Base-by-base conservation (phyloP, 306 rosid genomes). In the Trifolium pratense region DNA sequence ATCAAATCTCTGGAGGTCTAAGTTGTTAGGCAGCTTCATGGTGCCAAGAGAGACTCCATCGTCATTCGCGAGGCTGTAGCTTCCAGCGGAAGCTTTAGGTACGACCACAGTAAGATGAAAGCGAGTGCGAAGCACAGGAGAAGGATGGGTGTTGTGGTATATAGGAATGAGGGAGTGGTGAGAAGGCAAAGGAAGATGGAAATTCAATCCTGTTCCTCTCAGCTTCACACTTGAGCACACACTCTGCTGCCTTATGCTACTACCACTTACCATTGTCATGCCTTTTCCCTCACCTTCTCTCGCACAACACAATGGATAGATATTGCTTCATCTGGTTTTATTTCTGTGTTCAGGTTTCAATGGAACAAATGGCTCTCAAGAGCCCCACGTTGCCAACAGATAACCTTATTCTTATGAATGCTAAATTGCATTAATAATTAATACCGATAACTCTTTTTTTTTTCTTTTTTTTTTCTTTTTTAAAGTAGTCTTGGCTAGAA, bases 41-140 rank as follows among this genome's bases (percentile, higher is more conserved):
- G 98, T 94, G 34, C 98, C 97, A 1, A 91, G 84, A 65, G 96
- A 89, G 40, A 94, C 86, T 55, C 96, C 97, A 12, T 89, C 91
- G 26, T 82, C 91, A 6, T 60, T 29, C 2, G 6, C 61, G 75
- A 43, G 68, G 25, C 68, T 32, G 40, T 75, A 48, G 66, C 65
- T 86, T 48, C 64, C 82, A 3, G 86, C n/a, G 2, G 94, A 80
- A 9, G 88, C 87, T 70, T 69, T 89, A 18, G 78, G 74, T 15
- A 26, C 68, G 13, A 68, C 65, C 21, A 66, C 32, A 55, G 62
- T 26, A 42, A 62, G 60, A 78, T 75, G 64, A 48, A 62, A 74
- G 78, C 26, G 37, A 6, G 13, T 59, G 46, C 55, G 53, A 56
- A 85, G 75, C 75, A 73, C 29, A 7, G 40, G 60, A 66, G 81